Evolutionary conservation across 2,329 filamentous ascomycete genomes (phyloP).

Genomic region (Magnaporthales sp.): DNA sequence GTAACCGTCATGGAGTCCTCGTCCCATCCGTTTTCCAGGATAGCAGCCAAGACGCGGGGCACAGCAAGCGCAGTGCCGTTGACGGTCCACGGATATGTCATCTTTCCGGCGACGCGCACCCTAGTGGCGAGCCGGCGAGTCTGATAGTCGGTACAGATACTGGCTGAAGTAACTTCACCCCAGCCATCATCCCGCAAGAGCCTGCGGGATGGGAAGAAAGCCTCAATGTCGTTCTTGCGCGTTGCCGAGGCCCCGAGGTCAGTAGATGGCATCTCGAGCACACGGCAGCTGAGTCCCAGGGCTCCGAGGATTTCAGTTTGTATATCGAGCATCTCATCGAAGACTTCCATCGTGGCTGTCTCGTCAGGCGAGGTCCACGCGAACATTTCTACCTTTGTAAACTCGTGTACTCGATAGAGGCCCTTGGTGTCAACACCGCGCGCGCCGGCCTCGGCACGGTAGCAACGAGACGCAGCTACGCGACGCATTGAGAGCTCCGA

Average conservation of each 20-base stretch:
- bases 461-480: slow-evolving; percentile 85
- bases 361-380: slow-evolving; percentile 67
- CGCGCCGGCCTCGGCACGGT: slow-evolving; percentile 88
- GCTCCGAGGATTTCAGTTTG: slow-evolving; percentile 75
- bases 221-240: slow-evolving; percentile 89
- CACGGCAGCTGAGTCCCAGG: slow-evolving; percentile 74
- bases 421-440: slow-evolving; percentile 88
- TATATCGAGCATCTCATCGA: slow-evolving; percentile 78
- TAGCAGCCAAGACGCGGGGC: slow-evolving; percentile 77
- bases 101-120: slow-evolving; percentile 47
- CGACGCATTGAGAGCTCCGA: slow-evolving; percentile 60
- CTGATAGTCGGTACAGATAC: slow-evolving; percentile 93
- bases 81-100: slow-evolving; percentile 76
- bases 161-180: slow-evolving; percentile 88
- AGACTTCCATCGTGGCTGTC: slow-evolving; percentile 46
- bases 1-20: slow-evolving; percentile 56
- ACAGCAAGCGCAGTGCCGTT: slow-evolving; percentile 94
- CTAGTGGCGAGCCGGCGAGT: slow-evolving; percentile 72
- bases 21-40: slow-evolving; percentile 88
- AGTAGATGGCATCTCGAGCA: slow-evolving; percentile 83
- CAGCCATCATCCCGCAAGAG: slow-evolving; percentile 54
- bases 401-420: slow-evolving; percentile 94
- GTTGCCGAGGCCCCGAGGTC: slow-evolving; percentile 85
- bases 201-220: slow-evolving; percentile 76
- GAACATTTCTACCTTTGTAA: slow-evolving; percentile 97